phyloP scores from a whole-genome alignment of 1,284 basidiomycete genomes.

The Sphaerobolus stellatus region DNA sequence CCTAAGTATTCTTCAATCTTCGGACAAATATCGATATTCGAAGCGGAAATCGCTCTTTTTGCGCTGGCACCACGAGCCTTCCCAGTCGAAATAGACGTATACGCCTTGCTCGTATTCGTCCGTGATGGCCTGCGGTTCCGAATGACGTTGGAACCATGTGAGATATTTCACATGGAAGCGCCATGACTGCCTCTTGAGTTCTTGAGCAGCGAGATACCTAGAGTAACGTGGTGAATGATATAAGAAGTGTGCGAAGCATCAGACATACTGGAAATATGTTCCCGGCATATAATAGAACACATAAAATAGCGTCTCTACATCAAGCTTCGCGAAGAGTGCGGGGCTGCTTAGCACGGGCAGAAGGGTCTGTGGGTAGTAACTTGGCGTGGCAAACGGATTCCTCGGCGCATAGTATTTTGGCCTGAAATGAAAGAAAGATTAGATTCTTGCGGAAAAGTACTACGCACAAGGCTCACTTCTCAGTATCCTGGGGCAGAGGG shows the following conservation, averaged over 20 bases:
- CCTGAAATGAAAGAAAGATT: constrained; percentile 40
- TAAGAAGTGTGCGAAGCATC: constrained; percentile 1
- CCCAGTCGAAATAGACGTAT: constrained; percentile 97
- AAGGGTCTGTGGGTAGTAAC: constrained; percentile 93
- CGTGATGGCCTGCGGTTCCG: constrained; percentile 98
- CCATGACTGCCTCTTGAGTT: constrained; percentile 98
- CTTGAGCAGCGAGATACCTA: constrained; percentile 94
- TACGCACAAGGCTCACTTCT: constrained; percentile 63
- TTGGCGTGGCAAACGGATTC: constrained; percentile 89
- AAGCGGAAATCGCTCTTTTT: constrained; percentile 99
- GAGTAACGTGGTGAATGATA: constrained; percentile 13
- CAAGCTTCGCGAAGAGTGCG: constrained; percentile 87
- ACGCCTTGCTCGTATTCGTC: constrained; percentile 99
- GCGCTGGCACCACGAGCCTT: constrained; percentile 96
- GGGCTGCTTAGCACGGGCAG: constrained; percentile 82
- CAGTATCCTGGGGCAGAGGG: constrained; percentile 92
- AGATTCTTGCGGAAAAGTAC: constrained; percentile 4
- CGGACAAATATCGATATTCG: constrained; percentile 88
- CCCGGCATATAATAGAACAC: constrained; percentile 98
- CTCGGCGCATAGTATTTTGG: constrained; percentile 96
- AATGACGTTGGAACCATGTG: constrained; percentile 99
- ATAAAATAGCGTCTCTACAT: constrained; percentile 98
- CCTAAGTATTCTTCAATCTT: constrained; percentile 54
- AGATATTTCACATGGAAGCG: constrained; percentile 99
- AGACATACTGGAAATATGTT: constrained; percentile 89